Conservation (phyloP, 2,329 filamentous ascomycete species). For the Trichoderma cornu-damae region DNA sequence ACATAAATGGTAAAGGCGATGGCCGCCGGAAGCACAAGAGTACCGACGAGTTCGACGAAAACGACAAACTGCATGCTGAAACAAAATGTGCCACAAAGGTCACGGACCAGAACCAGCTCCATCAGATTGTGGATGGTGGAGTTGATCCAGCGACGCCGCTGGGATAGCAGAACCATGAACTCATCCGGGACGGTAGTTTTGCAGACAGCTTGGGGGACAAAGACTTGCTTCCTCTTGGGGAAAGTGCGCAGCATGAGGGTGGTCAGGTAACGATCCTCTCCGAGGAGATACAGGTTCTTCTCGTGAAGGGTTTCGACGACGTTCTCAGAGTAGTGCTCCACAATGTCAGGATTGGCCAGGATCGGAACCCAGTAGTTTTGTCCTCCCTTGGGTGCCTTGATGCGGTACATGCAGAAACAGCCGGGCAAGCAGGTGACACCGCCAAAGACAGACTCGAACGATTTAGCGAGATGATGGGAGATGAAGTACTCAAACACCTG, state of each 20-base stretch:
- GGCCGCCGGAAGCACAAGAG: constrained; percentile 88
- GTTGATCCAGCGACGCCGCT: constrained; percentile 98
- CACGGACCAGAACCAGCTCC: constrained; percentile 90
- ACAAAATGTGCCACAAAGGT: constrained; percentile 97
- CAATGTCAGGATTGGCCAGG: constrained; percentile 94
- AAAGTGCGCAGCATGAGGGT: constrained; percentile 98
- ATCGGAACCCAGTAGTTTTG: constrained; percentile 99
- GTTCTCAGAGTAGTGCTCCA: constrained; percentile 99
- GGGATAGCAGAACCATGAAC: constrained; percentile 88
- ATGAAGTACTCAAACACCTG: constrained; percentile 99
- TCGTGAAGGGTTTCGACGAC: constrained; percentile 97
- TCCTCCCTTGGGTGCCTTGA: constrained; percentile 96
- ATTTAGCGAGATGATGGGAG: constrained; percentile 93
- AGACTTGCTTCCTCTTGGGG: constrained; percentile 97
- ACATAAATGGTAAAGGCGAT: constrained; percentile 97
- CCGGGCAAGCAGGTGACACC: constrained; percentile 97
- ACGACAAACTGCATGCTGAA: constrained; percentile 99
- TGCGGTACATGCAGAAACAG: constrained; percentile 99
- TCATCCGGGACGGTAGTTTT: constrained; percentile 94
- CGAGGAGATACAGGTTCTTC: constrained; percentile 88
- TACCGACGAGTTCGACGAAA: constrained; percentile 90
- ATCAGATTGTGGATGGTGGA: constrained; percentile 98
- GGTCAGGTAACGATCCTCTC: constrained; percentile 91
- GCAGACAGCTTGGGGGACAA: constrained; percentile 96
- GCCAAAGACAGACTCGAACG: constrained; percentile 97